Percentiles rank a stretch among this genome's conserved stretches.
Evolutionary conservation across 1,284 basidiomycete species (phyloP).

Genomic region (Leccinum angustisporum): DNA sequence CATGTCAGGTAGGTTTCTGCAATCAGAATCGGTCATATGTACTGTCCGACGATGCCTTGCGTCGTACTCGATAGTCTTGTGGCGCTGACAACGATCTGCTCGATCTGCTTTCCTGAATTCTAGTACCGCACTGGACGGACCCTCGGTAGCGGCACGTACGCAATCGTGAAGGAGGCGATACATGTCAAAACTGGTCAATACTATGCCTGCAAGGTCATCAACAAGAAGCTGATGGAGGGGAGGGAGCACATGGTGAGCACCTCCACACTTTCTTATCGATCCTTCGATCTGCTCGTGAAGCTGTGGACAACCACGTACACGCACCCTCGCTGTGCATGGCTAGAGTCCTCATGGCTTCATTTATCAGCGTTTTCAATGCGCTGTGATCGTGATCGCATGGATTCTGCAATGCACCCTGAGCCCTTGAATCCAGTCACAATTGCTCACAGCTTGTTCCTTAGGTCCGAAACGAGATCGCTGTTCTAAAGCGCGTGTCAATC

Average conservation of each 20-base stretch:
- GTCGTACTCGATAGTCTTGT: slow-evolving; percentile 1
- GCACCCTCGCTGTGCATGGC: slow-evolving; percentile 1
- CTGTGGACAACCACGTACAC: slow-evolving; percentile 3
- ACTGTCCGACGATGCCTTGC: slow-evolving; percentile 6
- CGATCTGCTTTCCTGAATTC: slow-evolving; percentile 8
- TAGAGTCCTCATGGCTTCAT: background rate
- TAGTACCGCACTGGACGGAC: slow-evolving; percentile 94
- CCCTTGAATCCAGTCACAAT: slow-evolving; percentile 11
- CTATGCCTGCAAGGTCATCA: slow-evolving; percentile 93
- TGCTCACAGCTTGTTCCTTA: slow-evolving; percentile 33
- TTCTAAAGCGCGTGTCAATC: slow-evolving; percentile 92
- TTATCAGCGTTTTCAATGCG: slow-evolving; percentile 8
- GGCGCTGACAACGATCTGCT: slow-evolving; percentile 11
- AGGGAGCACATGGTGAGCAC: slow-evolving; percentile 78
- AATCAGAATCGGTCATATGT: background rate
- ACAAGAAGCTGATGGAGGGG: slow-evolving; percentile 98
- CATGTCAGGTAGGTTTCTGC: slow-evolving; percentile 53
- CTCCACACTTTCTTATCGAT: slow-evolving; percentile 7
- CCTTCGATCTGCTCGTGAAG: slow-evolving; percentile 11
- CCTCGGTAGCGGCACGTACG: slow-evolving; percentile 89
- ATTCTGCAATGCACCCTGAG: slow-evolving; percentile 9
- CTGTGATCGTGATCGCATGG: slow-evolving; percentile 12
- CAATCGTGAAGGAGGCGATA: slow-evolving; percentile 93
- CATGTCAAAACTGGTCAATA: slow-evolving; percentile 88
- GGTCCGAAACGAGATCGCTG: slow-evolving; percentile 97